Evolutionary conservation across 345 rosid species (phyloP), one percentile per base, ranked within the genome.

Genomic region (Arabidopsis arenosa): DNA sequence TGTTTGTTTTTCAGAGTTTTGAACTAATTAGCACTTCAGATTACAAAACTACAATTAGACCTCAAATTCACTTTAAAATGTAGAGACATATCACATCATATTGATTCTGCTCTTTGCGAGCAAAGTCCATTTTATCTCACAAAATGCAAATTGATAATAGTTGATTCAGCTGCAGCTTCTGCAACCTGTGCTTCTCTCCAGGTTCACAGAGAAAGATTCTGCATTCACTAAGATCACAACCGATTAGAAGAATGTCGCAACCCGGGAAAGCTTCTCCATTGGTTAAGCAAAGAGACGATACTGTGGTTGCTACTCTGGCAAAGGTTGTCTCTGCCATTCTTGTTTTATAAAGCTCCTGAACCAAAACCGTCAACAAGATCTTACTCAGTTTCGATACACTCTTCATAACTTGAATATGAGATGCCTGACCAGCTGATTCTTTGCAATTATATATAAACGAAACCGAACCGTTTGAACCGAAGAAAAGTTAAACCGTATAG

Each of bases 371-470:
- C 85, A 94, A 85, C 83, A 88, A 92, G 28, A 94, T 90, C 84
- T 92, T 94, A 78, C 92, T 80, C 9, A 90, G 77, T 63, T 80
- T 90, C 4, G 97, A 85, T 57, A 86, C 75, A 62, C 80, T 84
- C 84, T 83, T 92, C 91, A 94, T 92, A 26, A 94, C 97, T 85
- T 89, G 97, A 77, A 94, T 85, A 83, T 94, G 97, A 79, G 98
- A 97, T 61, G 97, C 95, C 75, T 92, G 82, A 89, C 93, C 45
- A 90, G 80, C 70, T 66, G 73, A 71, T 85, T 88, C 68, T 84
- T 97, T 82, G 88, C 58, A 28, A 28, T 28, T 4, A 3, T 2
- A 2, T 2, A 28, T 4, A 28, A 28, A 28, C 32, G 4, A 4
- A 28, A 43, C 15, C 47, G 2, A 43, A 43, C 15, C 48, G 2